Conservation (phyloP, 805 yeast species). For the Pichia membranifaciens region DNA sequence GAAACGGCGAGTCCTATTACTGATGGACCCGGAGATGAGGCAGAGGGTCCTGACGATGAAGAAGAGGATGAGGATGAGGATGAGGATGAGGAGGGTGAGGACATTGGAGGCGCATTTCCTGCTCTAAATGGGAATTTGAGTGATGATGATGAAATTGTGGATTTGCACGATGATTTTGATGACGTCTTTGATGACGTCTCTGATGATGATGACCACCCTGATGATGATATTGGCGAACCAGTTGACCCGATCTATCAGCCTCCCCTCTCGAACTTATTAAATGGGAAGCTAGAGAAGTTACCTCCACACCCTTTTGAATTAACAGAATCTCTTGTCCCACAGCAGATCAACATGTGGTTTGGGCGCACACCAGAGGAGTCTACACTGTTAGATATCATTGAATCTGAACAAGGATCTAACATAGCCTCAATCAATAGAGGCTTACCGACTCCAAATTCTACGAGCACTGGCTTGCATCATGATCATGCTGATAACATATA, state of each 20-base stretch:
- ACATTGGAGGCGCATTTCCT: too few species aligned
- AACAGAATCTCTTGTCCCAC: slow-evolving; percentile 41
- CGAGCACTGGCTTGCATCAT: slow-evolving; percentile 72
- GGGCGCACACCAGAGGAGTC: slow-evolving; percentile 32
- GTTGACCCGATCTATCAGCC: slow-evolving; percentile 33
- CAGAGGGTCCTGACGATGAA: too few species aligned
- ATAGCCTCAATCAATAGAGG: slow-evolving; percentile 36
- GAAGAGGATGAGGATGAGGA: neutral
- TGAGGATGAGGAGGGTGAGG: too few species aligned
- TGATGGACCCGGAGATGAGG: too few species aligned
- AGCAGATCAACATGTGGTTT: slow-evolving; percentile 73
- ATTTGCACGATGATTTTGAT: slow-evolving; percentile 30
- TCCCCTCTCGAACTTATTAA: slow-evolving; percentile 45
- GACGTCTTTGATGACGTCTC: slow-evolving; percentile 35
- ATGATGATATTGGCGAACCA: slow-evolving; percentile 11
- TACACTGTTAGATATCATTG: slow-evolving; percentile 16
- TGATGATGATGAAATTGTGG: slow-evolving; percentile 19
- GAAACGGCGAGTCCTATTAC: too few species aligned
- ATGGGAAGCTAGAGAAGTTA: slow-evolving; percentile 31
- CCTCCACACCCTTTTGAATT: slow-evolving; percentile 23
- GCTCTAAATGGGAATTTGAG: too few species aligned
- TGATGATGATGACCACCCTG: slow-evolving; percentile 11
- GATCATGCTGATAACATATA: slow-evolving; percentile 78
- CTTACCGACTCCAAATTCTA: slow-evolving; percentile 43
- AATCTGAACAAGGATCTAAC: slow-evolving; percentile 10